A percentile compares a stretch with the other conserved stretches of the same genome.
Conservation (phyloP, 352 stramenopile genomes). For the Phytophthora tentaculata region DNA sequence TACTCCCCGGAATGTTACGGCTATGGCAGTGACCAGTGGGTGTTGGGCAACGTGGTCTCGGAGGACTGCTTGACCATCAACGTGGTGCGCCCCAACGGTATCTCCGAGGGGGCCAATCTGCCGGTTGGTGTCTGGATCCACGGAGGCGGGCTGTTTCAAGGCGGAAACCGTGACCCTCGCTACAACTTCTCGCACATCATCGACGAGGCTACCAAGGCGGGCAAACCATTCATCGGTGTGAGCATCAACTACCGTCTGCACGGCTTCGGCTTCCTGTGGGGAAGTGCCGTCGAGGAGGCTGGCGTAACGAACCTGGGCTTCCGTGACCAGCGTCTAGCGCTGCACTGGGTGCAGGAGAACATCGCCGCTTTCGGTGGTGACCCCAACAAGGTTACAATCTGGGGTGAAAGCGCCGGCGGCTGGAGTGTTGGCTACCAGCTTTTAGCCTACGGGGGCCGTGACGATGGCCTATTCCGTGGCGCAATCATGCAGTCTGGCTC, state of each 20-base stretch:
- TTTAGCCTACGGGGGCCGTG: background rate
- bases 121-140: constrained; percentile 40
- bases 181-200: constrained; percentile 43
- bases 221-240: constrained; percentile 41
- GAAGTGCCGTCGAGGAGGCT: constrained; percentile 39
- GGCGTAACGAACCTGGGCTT: constrained; percentile 81
- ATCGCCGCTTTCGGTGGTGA: constrained; percentile 29
- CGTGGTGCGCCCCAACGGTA: constrained; percentile 36
- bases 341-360: constrained; percentile 52
- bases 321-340: constrained; percentile 77
- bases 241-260: constrained; percentile 50
- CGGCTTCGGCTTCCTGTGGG: constrained; percentile 42
- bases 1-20: constrained; percentile 47
- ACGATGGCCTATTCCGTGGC: background rate
- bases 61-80: constrained; percentile 33
- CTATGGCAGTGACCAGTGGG: constrained; percentile 34
- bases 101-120: constrained; percentile 17
- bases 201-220: constrained; percentile 22
- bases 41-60: constrained; percentile 27
- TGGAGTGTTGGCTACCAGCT: background rate
- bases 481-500: background rate
- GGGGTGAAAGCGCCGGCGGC: constrained; percentile 57
- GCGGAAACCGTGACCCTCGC: constrained; percentile 34
- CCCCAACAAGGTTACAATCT: constrained; percentile 29
- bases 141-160: constrained; percentile 30